Conservation (phyloP, 2,329 filamentous ascomycete species). For the Paramyrothecium sp. region DNA sequence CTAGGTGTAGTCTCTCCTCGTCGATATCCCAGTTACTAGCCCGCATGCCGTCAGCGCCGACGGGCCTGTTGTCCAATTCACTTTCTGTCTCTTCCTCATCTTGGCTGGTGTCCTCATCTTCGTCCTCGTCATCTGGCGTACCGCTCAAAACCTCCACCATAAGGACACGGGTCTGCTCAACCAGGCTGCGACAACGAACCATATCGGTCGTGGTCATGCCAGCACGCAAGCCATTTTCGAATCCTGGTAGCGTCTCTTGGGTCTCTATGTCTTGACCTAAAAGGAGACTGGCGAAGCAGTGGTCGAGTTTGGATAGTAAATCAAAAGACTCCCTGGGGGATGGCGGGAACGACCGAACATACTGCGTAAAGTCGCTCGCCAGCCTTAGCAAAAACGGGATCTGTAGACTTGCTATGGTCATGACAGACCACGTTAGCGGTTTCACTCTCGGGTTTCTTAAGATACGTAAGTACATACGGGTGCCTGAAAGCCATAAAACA, state of each 20-base stretch:
- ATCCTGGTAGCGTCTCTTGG: slow-evolving; percentile 66
- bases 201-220: slow-evolving; percentile 80
- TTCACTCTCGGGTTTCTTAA: not conserved
- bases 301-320: slow-evolving; percentile 75
- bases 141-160: slow-evolving; percentile 66
- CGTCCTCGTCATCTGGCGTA: slow-evolving; percentile 37
- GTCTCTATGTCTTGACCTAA: slow-evolving; percentile 65
- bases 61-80: slow-evolving; percentile 30
- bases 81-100: slow-evolving; percentile 28
- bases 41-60: slow-evolving; percentile 14
- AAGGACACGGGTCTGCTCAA: slow-evolving; percentile 70
- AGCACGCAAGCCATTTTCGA: slow-evolving; percentile 57
- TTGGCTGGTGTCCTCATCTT: slow-evolving; percentile 29
- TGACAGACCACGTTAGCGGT: not conserved
- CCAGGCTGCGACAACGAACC: slow-evolving; percentile 79
- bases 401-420: slow-evolving; percentile 67
- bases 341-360: slow-evolving; percentile 67
- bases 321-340: slow-evolving; percentile 65
- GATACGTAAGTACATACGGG: slow-evolving; percentile 56
- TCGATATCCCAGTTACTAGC: slow-evolving; percentile 34
- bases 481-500: slow-evolving; percentile 83
- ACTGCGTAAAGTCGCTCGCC: slow-evolving; percentile 69
- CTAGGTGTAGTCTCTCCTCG: slow-evolving; percentile 59
- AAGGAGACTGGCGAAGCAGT: slow-evolving; percentile 76
- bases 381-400: slow-evolving; percentile 80